phyloP scores from a whole-genome alignment of 495 filamentous ascomycete genomes.

The Peziza echinospora region DNA sequence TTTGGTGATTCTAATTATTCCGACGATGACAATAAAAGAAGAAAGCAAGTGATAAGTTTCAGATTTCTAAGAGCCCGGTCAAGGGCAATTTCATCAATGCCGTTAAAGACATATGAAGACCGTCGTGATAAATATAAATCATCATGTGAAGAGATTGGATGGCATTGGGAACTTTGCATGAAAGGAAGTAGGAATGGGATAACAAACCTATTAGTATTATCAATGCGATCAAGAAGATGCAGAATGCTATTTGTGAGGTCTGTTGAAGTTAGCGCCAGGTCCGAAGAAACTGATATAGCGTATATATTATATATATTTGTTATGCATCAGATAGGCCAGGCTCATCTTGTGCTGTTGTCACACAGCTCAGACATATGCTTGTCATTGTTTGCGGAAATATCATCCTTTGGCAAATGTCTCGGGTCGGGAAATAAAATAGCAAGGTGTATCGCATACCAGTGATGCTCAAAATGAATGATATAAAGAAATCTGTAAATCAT shows the following conservation, averaged over 20 bases:
- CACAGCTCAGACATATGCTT: slow-evolving; percentile 73
- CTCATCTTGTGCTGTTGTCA: slow-evolving; percentile 36
- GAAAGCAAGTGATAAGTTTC: slow-evolving; percentile 1
- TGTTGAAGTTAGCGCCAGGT: no score
- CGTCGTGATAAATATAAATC: slow-evolving; percentile 63
- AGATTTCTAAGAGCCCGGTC: slow-evolving; percentile 56
- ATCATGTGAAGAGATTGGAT: slow-evolving; percentile 44
- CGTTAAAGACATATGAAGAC: slow-evolving; percentile 86
- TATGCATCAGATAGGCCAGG: slow-evolving; percentile 24
- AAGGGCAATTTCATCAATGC: slow-evolving; percentile 83
- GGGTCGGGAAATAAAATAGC: slow-evolving; percentile 1
- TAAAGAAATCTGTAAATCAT: neutral
- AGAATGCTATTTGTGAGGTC: slow-evolving; percentile 10
- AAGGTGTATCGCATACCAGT: slow-evolving; percentile 1
- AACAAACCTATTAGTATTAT: neutral
- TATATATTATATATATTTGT: slow-evolving; percentile 23
- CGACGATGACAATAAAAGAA: neutral
- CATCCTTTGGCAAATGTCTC: slow-evolving; percentile 31
- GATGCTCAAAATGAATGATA: neutral
- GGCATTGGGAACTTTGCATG: slow-evolving; percentile 2
- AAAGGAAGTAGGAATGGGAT: neutral
- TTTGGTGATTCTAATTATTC: no score
- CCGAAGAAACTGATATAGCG: no score
- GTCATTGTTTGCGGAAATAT: slow-evolving; percentile 42
- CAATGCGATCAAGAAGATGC: neutral